phyloP scores from a whole-genome alignment of 1,284 basidiomycete genomes.

The Melampsora americana region DNA sequence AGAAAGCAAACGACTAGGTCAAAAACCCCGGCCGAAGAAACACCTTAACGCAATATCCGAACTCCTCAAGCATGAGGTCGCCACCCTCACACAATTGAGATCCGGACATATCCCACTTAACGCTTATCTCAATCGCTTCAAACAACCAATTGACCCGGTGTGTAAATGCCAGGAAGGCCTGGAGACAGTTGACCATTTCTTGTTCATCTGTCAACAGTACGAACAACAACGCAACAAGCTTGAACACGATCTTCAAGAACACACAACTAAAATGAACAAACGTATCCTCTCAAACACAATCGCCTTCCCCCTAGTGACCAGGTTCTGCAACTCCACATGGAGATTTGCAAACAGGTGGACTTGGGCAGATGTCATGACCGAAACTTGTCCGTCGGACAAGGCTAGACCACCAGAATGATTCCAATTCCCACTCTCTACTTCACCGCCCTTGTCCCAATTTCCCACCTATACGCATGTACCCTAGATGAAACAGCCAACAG shows the following conservation, averaged over 20 bases:
- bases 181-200: constrained; percentile 1
- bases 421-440: neutral
- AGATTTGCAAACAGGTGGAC: neutral
- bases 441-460: neutral
- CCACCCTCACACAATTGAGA: neutral
- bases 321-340: too few relatives aligned
- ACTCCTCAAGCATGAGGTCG: neutral
- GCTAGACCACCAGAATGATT: neutral
- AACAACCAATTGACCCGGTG: neutral
- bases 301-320: neutral
- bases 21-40: neutral
- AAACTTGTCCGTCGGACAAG: neutral
- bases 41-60: neutral
- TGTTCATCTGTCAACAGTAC: neutral
- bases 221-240: neutral
- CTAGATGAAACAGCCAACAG: too few relatives aligned
- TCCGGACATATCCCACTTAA: constrained; percentile 1
- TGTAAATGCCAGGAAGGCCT: neutral
- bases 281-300: neutral
- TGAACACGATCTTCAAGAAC: neutral
- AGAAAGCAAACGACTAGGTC: neutral
- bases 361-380: neutral
- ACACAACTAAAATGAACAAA: neutral
- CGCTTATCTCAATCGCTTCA: neutral
- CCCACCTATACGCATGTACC: neutral